These are phyloP conservation scores for Cutaneotrichosporon sp. DNA, from an alignment of 1,284 basidiomycete species.

Conservation along the genomic window DNA sequence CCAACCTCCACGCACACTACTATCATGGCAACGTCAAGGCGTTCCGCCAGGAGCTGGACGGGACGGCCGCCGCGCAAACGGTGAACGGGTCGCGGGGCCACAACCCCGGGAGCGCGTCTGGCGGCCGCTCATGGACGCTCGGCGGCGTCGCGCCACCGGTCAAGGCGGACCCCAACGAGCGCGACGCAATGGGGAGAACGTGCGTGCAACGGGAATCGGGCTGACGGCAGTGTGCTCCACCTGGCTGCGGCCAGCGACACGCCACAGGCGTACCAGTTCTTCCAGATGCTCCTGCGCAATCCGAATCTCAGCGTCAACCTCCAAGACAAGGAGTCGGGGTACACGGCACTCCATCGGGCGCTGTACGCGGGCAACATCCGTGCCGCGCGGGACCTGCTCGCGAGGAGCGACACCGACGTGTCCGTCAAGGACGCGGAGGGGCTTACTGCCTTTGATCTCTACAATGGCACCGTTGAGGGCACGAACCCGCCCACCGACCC, in stretches of 20 bases:
- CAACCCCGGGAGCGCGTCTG: constrained; percentile 38
- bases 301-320: constrained; percentile 74
- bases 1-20: constrained; percentile 70
- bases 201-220: constrained; percentile 21
- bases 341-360: constrained; percentile 88
- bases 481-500: constrained; percentile 54
- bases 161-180: constrained; percentile 47
- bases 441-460: constrained; percentile 88
- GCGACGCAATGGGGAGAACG: constrained; percentile 41
- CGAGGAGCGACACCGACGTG: constrained; percentile 69
- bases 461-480: constrained; percentile 78
- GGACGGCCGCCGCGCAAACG: constrained; percentile 39
- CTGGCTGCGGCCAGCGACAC: constrained; percentile 63
- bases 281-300: constrained; percentile 72
- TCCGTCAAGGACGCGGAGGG: constrained; percentile 81
- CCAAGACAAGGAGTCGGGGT: constrained; percentile 76
- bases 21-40: constrained; percentile 69
- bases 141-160: constrained; percentile 50
- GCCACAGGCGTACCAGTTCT: constrained; percentile 67
- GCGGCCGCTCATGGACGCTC: constrained; percentile 63
- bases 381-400: constrained; percentile 69
- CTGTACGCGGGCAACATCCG: constrained; percentile 81
- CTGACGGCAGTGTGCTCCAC: constrained; percentile 68
- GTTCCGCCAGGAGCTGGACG: constrained; percentile 73
- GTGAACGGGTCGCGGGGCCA: constrained; percentile 29